Conservation (phyloP, 768 basidiomycete genomes). For the Leucosporidium creatinivorum region DNA sequence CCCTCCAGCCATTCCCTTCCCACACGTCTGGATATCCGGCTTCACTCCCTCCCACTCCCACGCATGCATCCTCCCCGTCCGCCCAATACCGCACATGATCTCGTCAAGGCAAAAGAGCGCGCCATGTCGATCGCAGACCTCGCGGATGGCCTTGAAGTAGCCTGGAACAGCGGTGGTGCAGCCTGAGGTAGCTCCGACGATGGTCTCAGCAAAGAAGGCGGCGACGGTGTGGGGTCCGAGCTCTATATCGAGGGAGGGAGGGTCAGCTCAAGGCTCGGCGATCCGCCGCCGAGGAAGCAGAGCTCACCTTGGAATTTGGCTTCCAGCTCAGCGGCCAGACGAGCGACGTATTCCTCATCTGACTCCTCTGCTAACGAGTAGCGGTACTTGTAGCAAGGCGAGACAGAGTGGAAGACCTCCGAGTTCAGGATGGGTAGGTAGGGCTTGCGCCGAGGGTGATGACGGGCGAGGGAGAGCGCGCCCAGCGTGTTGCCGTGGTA, state of each 20-base stretch:
- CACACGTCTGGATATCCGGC: conserved; percentile 36
- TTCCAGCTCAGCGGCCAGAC: conserved; percentile 34
- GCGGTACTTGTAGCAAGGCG: conserved; percentile 26
- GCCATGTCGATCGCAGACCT: conserved; percentile 34
- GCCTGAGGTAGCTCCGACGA: conserved; percentile 29
- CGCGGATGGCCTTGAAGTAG: conserved; percentile 30
- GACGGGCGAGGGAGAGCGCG: conserved; percentile 15
- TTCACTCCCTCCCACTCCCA: conserved; percentile 33
- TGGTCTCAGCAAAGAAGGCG: conserved; percentile 33
- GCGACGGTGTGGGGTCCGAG: conserved; percentile 28
- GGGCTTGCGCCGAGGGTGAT: conserved; percentile 16
- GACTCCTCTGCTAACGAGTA: conserved; percentile 10
- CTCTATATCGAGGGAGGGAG: too few relatives aligned
- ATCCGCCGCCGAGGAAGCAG: background rate
- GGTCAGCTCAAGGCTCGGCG: too few relatives aligned
- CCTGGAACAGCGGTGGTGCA: conserved; percentile 20
- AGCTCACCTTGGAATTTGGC: conserved; percentile 26
- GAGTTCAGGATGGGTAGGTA: conserved; percentile 21
- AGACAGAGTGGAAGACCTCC: conserved; percentile 24
- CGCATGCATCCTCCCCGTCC: conserved; percentile 35
- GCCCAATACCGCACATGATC: conserved; percentile 37
- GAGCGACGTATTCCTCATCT: conserved; percentile 25
- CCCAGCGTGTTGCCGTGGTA: conserved; percentile 36
- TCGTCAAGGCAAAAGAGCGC: conserved; percentile 36
- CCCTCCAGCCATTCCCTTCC: conserved; percentile 34